Evolutionary conservation across 2,329 filamentous ascomycete species (phyloP).

Genomic region (Penicillium sp.): DNA sequence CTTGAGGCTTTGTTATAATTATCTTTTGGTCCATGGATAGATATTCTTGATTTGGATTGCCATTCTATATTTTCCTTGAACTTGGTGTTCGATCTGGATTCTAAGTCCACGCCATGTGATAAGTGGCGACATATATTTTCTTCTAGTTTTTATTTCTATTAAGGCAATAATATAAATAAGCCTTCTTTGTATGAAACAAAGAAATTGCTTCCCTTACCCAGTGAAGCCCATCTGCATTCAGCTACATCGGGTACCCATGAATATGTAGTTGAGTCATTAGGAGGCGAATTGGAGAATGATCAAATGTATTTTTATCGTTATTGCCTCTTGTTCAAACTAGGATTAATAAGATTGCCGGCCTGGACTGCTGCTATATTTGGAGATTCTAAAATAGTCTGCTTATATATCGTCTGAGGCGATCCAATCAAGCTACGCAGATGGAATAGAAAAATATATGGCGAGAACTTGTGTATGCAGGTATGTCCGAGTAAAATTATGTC

Average conservation of each 20-base stretch:
- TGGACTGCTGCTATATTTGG: too few relatives aligned
- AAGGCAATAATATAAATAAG: background rate
- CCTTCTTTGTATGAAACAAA: background rate
- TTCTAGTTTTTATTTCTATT: background rate
- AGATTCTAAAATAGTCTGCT: too few relatives aligned
- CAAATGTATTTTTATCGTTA: background rate
- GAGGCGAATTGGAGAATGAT: background rate
- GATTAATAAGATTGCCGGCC: too few relatives aligned
- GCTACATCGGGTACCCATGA: background rate
- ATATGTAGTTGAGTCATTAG: background rate
- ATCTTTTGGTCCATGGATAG: background rate
- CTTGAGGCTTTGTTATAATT: background rate
- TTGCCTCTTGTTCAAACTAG: background rate
- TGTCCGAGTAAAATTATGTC: conserved; percentile 5
- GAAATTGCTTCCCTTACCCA: background rate
- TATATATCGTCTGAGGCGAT: background rate
- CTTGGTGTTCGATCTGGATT: background rate
- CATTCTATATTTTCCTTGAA: background rate
- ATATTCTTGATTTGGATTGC: background rate
- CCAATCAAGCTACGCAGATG: background rate
- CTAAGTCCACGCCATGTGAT: background rate
- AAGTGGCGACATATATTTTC: background rate
- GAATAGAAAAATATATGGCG: background rate
- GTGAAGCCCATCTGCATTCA: background rate
- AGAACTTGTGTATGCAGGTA: background rate